Conservation (phyloP, 73 alveolate genomes). For the Breviolum minutum region DNA sequence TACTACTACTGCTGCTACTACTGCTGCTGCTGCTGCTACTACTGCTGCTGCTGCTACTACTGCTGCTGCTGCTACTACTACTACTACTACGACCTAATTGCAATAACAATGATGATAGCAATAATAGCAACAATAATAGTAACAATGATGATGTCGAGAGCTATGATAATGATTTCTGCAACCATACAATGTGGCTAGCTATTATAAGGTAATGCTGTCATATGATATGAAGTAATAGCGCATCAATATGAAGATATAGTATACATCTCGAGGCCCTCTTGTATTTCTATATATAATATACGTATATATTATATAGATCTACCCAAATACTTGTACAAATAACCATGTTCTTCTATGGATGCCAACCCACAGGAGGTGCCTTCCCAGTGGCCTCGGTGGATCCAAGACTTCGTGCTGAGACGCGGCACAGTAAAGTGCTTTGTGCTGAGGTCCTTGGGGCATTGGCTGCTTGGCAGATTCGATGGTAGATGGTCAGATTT, state of each 20-base stretch:
- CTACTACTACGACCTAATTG: not conserved
- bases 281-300: too few relatives aligned
- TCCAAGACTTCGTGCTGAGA: conserved; percentile 51
- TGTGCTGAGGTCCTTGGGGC: conserved; percentile 71
- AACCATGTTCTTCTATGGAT: not conserved
- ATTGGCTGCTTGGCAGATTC: not conserved
- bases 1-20: not conserved
- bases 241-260: too few relatives aligned
- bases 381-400: not conserved
- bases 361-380: not conserved
- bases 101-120: not conserved
- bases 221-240: too few relatives aligned
- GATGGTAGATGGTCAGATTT: not conserved
- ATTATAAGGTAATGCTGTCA: too few relatives aligned
- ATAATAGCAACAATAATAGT: too few relatives aligned
- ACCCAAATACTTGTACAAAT: too few relatives aligned
- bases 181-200: too few relatives aligned
- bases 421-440: conserved; percentile 51
- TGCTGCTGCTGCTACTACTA: not conserved
- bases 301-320: too few relatives aligned
- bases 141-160: too few relatives aligned
- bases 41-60: not conserved
- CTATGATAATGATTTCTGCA: too few relatives aligned
- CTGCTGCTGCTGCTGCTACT: not conserved
- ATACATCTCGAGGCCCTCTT: too few relatives aligned